Conservation (phyloP, 805 yeast species). For the Cyberlindnera mycetangii region DNA sequence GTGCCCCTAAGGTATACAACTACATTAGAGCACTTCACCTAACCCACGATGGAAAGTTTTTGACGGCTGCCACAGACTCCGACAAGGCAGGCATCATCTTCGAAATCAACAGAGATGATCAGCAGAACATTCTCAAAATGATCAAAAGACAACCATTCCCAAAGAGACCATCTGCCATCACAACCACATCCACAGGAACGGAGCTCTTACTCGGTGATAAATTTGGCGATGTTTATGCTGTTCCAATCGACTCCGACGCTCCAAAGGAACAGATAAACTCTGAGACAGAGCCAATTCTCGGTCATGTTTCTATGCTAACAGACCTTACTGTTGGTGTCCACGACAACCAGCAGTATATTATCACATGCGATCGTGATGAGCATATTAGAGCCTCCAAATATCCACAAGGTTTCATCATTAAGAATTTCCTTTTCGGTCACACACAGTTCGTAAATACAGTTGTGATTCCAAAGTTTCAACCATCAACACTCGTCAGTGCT, state of each 20-base stretch:
- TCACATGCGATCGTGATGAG: conserved; percentile 93
- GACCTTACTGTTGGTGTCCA: conserved; percentile 50
- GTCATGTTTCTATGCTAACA: conserved; percentile 97
- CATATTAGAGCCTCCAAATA: conserved; percentile 82
- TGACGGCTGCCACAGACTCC: conserved; percentile 74
- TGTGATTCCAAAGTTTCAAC: conserved; percentile 50
- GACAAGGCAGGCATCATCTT: conserved; percentile 78
- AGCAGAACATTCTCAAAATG: conserved; percentile 41
- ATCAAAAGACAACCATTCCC: conserved; percentile 76
- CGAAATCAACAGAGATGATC: conserved; percentile 28
- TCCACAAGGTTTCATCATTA: conserved; percentile 76
- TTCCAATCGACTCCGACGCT: conserved; percentile 40
- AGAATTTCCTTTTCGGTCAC: conserved; percentile 86
- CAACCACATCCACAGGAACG: conserved; percentile 57
- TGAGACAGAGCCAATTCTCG: conserved; percentile 69
- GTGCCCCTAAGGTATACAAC: conserved; percentile 64
- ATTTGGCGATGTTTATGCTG: conserved; percentile 88
- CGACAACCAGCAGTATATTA: conserved; percentile 47
- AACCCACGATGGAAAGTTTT: conserved; percentile 47
- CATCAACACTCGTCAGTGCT: conserved; percentile 62
- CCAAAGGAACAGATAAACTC: conserved; percentile 34
- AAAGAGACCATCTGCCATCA: conserved; percentile 88
- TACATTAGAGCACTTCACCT: conserved; percentile 64
- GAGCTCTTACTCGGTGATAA: conserved; percentile 82
- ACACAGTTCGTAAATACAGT: conserved; percentile 74